phyloP scores from a whole-genome alignment of 768 basidiomycete genomes.

The Mycena latifolia region DNA sequence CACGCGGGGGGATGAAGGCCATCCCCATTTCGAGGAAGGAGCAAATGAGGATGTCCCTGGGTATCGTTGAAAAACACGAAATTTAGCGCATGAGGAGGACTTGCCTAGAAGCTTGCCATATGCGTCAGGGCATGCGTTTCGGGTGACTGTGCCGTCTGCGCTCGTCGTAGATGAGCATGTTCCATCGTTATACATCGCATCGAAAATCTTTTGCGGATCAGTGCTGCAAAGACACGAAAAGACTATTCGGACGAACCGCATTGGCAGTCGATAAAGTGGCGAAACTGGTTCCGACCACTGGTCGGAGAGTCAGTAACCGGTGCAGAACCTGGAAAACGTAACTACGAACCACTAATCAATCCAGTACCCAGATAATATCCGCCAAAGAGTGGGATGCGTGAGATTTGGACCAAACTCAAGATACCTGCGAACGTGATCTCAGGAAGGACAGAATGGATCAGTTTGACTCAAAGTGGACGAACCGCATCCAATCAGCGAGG shows the following conservation, averaged over 20 bases:
- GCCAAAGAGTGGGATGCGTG: constrained; percentile 68
- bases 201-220: constrained; percentile 62
- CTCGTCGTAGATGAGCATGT: constrained; percentile 74
- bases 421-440: constrained; percentile 61
- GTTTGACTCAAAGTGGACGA: neutral
- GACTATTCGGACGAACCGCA: constrained; percentile 53
- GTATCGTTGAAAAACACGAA: neutral
- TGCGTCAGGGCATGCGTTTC: constrained; percentile 80
- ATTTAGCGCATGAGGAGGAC: constrained; percentile 7
- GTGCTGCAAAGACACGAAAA: too few relatives aligned
- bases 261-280: constrained; percentile 15
- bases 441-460: too few relatives aligned
- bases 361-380: constrained; percentile 86
- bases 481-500: constrained; percentile 45
- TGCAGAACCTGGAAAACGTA: too few relatives aligned
- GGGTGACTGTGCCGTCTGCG: constrained; percentile 70
- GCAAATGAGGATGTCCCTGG: constrained; percentile 83
- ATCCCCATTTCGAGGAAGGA: constrained; percentile 85
- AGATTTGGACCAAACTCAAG: constrained; percentile 84
- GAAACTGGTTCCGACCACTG: constrained; percentile 49
- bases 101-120: constrained; percentile 83
- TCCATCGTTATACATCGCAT: constrained; percentile 82
- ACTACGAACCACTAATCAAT: constrained; percentile 58
- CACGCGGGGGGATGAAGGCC: constrained; percentile 77
- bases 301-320: too few relatives aligned